Evolutionary conservation across 352 stramenopile species (phyloP).

Genomic region (Lagenidium giganteum): DNA sequence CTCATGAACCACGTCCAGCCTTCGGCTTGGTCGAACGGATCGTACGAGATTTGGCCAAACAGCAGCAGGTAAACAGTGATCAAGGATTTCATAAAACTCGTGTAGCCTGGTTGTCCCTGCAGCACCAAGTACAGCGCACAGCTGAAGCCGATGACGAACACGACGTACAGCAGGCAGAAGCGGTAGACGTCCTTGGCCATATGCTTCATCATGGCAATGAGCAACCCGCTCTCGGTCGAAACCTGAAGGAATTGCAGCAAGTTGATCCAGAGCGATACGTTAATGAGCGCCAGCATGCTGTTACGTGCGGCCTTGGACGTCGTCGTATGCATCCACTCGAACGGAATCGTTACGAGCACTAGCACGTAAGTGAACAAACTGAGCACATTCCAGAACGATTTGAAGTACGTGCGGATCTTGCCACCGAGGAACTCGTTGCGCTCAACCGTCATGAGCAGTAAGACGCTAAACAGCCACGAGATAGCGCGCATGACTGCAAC

Average conservation of each 20-base stretch:
- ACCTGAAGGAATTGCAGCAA: constrained; percentile 69
- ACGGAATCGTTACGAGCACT: constrained; percentile 37
- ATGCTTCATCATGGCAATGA: constrained; percentile 77
- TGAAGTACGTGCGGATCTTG: constrained; percentile 37
- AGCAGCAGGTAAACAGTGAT: constrained; percentile 76
- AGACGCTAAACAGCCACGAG: constrained; percentile 49
- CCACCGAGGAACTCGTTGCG: constrained; percentile 39
- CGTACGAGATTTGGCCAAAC: constrained; percentile 58
- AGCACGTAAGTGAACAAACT: constrained; percentile 45
- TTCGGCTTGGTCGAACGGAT: constrained; percentile 19
- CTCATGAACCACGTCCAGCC: constrained; percentile 46
- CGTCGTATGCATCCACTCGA: constrained; percentile 44
- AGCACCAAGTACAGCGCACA: constrained; percentile 71
- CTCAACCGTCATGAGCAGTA: constrained; percentile 47
- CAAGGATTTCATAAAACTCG: constrained; percentile 57
- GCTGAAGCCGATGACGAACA: constrained; percentile 69
- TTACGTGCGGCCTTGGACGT: constrained; percentile 28
- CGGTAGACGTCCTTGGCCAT: constrained; percentile 65
- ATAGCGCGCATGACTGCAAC: constrained; percentile 30
- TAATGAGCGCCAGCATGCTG: constrained; percentile 46
- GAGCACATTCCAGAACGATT: constrained; percentile 58
- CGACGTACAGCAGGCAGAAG: constrained; percentile 65
- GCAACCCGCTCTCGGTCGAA: constrained; percentile 42
- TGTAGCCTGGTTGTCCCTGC: constrained; percentile 42
- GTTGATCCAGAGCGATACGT: constrained; percentile 59